These are phyloP conservation scores for Fusarium sp. DNA, from an alignment of 2,329 filamentous ascomycete species.

Conservation along the genomic window DNA sequence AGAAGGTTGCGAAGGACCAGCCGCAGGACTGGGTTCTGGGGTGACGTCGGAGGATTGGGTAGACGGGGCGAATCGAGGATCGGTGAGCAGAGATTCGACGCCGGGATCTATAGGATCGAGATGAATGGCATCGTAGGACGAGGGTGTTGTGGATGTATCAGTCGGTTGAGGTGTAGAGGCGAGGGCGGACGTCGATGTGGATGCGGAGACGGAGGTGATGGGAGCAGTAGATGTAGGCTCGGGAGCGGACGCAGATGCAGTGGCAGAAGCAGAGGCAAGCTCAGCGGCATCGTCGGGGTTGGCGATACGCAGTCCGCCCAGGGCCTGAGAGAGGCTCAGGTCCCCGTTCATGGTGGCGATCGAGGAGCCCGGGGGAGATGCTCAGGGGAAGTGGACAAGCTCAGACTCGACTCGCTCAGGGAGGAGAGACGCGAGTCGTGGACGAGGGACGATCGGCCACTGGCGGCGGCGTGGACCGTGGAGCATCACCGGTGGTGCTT, in stretches of 20 bases:
- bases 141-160: constrained; percentile 28
- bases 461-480: constrained; percentile 42
- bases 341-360: constrained; percentile 83
- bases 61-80: constrained; percentile 37
- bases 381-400: constrained; percentile 42
- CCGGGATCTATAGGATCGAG: constrained; percentile 41
- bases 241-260: constrained; percentile 42
- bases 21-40: constrained; percentile 25
- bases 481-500: constrained; percentile 44
- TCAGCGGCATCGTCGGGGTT: constrained; percentile 84
- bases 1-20: constrained; percentile 28
- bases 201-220: constrained; percentile 27
- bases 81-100: constrained; percentile 36
- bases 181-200: constrained; percentile 31
- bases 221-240: constrained; percentile 23
- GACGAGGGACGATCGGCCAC: constrained; percentile 43
- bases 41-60: constrained; percentile 27
- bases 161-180: constrained; percentile 34
- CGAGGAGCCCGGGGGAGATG: constrained; percentile 40
- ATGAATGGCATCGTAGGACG: constrained; percentile 40
- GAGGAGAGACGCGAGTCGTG: constrained; percentile 39
- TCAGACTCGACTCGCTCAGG: constrained; percentile 35
- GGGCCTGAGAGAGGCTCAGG: constrained; percentile 89
- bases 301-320: constrained; percentile 95
- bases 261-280: constrained; percentile 43